phyloP scores from a whole-genome alignment of 2,329 filamentous ascomycete species.

The Penicillium capsulatum region DNA sequence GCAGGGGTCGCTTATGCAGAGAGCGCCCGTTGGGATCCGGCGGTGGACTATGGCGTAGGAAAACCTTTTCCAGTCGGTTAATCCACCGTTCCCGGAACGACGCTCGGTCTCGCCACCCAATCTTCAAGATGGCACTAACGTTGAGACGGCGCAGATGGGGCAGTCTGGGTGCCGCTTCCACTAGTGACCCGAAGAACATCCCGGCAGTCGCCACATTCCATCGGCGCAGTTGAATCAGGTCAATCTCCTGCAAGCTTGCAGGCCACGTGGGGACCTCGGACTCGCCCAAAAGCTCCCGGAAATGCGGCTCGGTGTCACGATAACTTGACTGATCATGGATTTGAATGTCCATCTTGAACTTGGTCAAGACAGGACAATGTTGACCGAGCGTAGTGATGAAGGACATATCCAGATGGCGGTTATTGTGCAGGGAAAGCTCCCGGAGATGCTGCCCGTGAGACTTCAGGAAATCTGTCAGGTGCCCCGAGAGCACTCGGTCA shows the following conservation, averaged over 20 bases:
- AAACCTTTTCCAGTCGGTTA: slow-evolving; percentile 57
- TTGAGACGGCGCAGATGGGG: slow-evolving; percentile 64
- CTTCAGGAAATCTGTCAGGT: slow-evolving; percentile 61
- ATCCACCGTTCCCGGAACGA: slow-evolving; percentile 76
- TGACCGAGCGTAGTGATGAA: slow-evolving; percentile 65
- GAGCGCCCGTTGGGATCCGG: slow-evolving; percentile 31
- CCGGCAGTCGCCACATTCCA: slow-evolving; percentile 67
- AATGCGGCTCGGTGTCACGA: slow-evolving; percentile 70
- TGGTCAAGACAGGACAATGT: slow-evolving; percentile 66
- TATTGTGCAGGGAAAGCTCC: slow-evolving; percentile 69
- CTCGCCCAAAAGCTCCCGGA: slow-evolving; percentile 58
- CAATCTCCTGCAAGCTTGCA: slow-evolving; percentile 62
- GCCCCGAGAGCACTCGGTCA: slow-evolving; percentile 64
- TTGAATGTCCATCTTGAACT: slow-evolving; percentile 70
- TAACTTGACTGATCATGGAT: slow-evolving; percentile 68
- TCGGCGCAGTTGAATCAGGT: slow-evolving; percentile 72
- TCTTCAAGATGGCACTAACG: slow-evolving; percentile 73
- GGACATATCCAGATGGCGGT: slow-evolving; percentile 69
- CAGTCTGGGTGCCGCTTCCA: slow-evolving; percentile 64
- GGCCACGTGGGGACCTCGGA: slow-evolving; percentile 75
- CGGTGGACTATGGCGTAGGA: slow-evolving; percentile 34
- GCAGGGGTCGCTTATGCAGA: slow-evolving; percentile 16
- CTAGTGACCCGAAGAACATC: slow-evolving; percentile 72
- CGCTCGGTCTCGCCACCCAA: slow-evolving; percentile 74
- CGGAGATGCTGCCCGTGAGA: slow-evolving; percentile 65